phyloP scores from a whole-genome alignment of 2,329 filamentous ascomycete species.

The Colletotrichum somersetense region DNA sequence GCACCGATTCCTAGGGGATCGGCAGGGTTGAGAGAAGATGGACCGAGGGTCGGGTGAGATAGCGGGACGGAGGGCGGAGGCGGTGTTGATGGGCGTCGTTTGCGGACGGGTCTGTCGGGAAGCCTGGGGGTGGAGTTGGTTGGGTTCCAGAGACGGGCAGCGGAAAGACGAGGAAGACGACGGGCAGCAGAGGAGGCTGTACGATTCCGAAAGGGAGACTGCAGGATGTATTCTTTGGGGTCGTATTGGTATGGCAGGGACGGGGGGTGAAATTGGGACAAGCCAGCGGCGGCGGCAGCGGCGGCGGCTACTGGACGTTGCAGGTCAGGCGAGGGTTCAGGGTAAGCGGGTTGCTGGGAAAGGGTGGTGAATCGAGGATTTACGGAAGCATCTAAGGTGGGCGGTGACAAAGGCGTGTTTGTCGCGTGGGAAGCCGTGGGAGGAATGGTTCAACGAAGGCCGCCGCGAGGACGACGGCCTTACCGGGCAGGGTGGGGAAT shows the following conservation, averaged over 20 bases:
- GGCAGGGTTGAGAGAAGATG: slow-evolving; percentile 50
- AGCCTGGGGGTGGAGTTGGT: slow-evolving; percentile 69
- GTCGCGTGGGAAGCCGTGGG: slow-evolving; percentile 63
- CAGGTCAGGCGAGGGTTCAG: slow-evolving; percentile 44
- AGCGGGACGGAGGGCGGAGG: slow-evolving; percentile 66
- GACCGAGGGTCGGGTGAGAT: slow-evolving; percentile 57
- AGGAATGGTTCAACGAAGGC: slow-evolving; percentile 54
- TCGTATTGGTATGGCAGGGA: slow-evolving; percentile 31
- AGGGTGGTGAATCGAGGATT: slow-evolving; percentile 48
- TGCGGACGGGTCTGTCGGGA: slow-evolving; percentile 49
- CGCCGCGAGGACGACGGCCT: slow-evolving; percentile 63
- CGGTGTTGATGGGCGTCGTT: slow-evolving; percentile 66
- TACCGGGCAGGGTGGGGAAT: slow-evolving; percentile 46
- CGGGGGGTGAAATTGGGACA: slow-evolving; percentile 42
- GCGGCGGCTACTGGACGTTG: slow-evolving; percentile 38
- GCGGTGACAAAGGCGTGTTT: slow-evolving; percentile 40
- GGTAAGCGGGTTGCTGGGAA: slow-evolving; percentile 51
- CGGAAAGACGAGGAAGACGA: slow-evolving; percentile 56
- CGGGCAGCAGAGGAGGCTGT: slow-evolving; percentile 48
- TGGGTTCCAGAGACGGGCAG: slow-evolving; percentile 71
- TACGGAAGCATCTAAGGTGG: slow-evolving; percentile 50
- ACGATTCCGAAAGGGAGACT: slow-evolving; percentile 61
- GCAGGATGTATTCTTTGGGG: slow-evolving; percentile 45
- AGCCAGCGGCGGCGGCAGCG: slow-evolving; percentile 33
- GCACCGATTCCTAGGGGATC: slow-evolving; percentile 56